These are phyloP conservation scores for Chaetomidium leptoderma DNA, from an alignment of 495 filamentous ascomycete genomes.

Conservation along the genomic window DNA sequence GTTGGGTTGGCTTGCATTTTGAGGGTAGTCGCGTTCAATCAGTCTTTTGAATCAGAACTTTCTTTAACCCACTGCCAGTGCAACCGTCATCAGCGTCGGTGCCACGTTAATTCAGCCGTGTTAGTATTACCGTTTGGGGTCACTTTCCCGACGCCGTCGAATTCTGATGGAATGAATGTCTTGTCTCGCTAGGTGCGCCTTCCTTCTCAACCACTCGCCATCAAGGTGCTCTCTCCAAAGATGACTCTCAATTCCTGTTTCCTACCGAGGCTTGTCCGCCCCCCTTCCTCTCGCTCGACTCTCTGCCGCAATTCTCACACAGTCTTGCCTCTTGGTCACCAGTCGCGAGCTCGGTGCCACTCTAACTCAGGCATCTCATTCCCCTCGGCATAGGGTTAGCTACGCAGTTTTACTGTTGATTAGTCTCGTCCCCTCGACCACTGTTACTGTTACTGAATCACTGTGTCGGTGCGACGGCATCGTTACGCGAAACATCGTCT, in stretches of 20 bases:
- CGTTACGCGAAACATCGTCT: not conserved
- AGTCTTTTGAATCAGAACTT: slow-evolving; percentile 5
- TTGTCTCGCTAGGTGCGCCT: not conserved
- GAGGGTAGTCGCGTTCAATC: slow-evolving; percentile 15
- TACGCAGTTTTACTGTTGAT: slow-evolving; percentile 25
- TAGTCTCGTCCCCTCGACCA: slow-evolving; percentile 7
- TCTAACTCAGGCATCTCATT: slow-evolving; percentile 15
- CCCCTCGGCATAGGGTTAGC: slow-evolving; percentile 22
- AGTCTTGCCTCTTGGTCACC: not conserved
- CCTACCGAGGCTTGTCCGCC: not conserved
- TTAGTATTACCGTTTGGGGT: not conserved
- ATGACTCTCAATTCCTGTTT: not conserved
- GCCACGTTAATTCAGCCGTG: no score
- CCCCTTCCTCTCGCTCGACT: not conserved
- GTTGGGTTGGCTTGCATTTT: slow-evolving; percentile 26
- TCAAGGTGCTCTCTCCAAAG: not conserved
- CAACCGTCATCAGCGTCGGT: no score
- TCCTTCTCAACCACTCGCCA: not conserved
- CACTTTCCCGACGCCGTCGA: not conserved
- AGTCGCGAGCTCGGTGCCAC: slow-evolving; percentile 8
- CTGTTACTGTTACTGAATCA: not conserved
- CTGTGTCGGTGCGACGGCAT: slow-evolving; percentile 7
- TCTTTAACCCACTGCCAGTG: not conserved
- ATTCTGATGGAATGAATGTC: not conserved
- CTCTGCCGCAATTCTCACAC: no score